A percentile compares a stretch with the other conserved stretches of the same genome.
Evolutionary conservation across 352 stramenopile genomes (phyloP).

Genomic region (Globisporangium heterothallicum): DNA sequence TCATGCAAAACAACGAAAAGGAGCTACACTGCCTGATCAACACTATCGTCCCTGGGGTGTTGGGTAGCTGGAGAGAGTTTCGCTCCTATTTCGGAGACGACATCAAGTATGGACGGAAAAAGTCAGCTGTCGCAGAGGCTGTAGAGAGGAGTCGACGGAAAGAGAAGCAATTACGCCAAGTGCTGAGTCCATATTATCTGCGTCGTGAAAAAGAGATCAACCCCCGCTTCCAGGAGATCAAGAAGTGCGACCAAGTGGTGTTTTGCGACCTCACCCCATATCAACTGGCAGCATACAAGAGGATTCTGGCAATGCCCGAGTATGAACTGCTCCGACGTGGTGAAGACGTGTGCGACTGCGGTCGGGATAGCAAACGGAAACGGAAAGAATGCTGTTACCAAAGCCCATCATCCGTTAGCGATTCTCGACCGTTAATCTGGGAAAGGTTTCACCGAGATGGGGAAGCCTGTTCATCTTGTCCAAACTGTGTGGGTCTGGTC

Average conservation of each 20-base stretch:
- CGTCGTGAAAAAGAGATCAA: constrained; percentile 74
- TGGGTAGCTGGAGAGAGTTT: constrained; percentile 65
- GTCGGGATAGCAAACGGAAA: constrained; percentile 44
- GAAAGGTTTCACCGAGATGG: constrained; percentile 51
- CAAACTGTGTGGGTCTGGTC: constrained; percentile 66
- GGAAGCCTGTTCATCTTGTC: constrained; percentile 47
- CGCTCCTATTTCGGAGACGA: constrained; percentile 73
- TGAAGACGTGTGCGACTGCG: constrained; percentile 64
- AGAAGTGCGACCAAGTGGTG: constrained; percentile 75
- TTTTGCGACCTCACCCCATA: constrained; percentile 72
- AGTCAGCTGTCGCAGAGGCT: constrained; percentile 58
- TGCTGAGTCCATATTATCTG: constrained; percentile 62
- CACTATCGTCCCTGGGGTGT: constrained; percentile 58
- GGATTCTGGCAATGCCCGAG: constrained; percentile 65
- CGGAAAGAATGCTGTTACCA: constrained; percentile 67
- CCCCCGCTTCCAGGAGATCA: constrained; percentile 57
- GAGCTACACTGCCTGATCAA: constrained; percentile 75
- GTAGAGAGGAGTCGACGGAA: constrained; percentile 59
- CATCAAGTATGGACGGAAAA: constrained; percentile 82
- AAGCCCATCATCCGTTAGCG: constrained; percentile 19
- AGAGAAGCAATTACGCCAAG: constrained; percentile 54
- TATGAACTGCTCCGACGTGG: constrained; percentile 59
- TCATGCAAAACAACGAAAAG: constrained; percentile 87
- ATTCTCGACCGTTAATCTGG: constrained; percentile 39
- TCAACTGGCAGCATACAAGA: constrained; percentile 65